Base-by-base conservation (phyloP, 2,329 filamentous ascomycete species). In the Apiospora kogelbergensis region DNA sequence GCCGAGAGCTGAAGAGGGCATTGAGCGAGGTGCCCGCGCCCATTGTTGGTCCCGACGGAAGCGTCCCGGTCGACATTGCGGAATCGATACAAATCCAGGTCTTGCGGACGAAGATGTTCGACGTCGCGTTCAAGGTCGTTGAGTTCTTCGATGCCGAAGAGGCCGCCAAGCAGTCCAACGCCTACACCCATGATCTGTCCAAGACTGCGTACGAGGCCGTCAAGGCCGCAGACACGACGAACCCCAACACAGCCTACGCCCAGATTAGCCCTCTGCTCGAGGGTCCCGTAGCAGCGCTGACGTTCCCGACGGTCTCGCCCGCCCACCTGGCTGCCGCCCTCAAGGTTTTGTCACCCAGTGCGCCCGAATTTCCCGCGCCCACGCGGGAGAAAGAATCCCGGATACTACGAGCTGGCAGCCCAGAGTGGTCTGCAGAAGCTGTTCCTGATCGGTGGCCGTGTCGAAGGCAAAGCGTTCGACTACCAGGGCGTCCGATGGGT, bases 391-490 rank as follows among this genome's bases (percentile, higher is more conserved):
- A 90, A 89, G 74, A 93, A 88, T 75, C 94, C 95, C 0, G 90
- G 90, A 15, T 97, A 94, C 81, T 88, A 97, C 79, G 95, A 98
- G 68, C 86, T 89, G 0, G 80, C 86, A 1, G 93, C 95, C 68
- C 95, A 98, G 81, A 88, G 84, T 72, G 96, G 93, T 9, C 79
- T 99, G 74, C 90, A 94, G 76, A 99, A 99, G 83, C 82, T 99
- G 72, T 85, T 97, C 79, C 82, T 99, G 42, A 83, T 99, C 17
- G 96, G 94, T 67, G 95, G 95, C 17, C 87, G 96, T 66, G 88
- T 98, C 40, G 96, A 99, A 77, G 93, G 93, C 71, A 91, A 90
- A 79, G 89, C 94, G 41, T 95, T 97, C 76, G 95, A 98, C 77
- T 81, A 88, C 63, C 89, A 91, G 13, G 92, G 92, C 68, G 80